Percentiles rank a stretch among this genome's conserved stretches.
Evolutionary conservation across 2,329 filamentous ascomycete species (phyloP).

Genomic region (Alternaria longipes): DNA sequence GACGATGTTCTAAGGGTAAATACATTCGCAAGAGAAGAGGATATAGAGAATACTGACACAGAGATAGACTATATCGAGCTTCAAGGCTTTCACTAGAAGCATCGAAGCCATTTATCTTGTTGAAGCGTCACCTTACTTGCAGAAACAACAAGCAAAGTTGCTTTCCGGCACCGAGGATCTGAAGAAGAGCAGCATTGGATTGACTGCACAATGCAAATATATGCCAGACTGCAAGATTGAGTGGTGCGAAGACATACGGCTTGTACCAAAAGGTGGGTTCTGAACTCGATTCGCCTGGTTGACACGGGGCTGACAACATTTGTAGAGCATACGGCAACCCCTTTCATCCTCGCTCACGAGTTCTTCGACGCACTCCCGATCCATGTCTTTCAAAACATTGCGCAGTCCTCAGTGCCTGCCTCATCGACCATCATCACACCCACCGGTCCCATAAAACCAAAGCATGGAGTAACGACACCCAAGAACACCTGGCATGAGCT

Average conservation of each 20-base stretch:
- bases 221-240: slow-evolving; percentile 73
- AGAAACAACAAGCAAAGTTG: slow-evolving; percentile 78
- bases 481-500: slow-evolving; percentile 56
- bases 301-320: slow-evolving; percentile 23
- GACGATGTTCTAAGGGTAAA: slow-evolving; percentile 90
- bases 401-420: slow-evolving; percentile 51
- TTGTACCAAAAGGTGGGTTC: slow-evolving; percentile 73
- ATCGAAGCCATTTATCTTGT: slow-evolving; percentile 93
- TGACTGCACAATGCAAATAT: slow-evolving; percentile 79
- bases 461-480: slow-evolving; percentile 47
- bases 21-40: neutral
- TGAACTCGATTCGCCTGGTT: slow-evolving; percentile 10
- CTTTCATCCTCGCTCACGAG: slow-evolving; percentile 95
- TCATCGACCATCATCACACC: slow-evolving; percentile 58
- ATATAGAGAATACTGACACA: slow-evolving; percentile 19
- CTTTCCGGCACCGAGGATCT: slow-evolving; percentile 79
- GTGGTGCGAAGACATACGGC: slow-evolving; percentile 89
- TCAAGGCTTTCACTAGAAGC: slow-evolving; percentile 77
- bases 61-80: slow-evolving; percentile 79
- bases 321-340: slow-evolving; percentile 72
- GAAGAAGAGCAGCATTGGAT: slow-evolving; percentile 76
- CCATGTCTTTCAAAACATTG: slow-evolving; percentile 86
- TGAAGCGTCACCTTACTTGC: slow-evolving; percentile 85
- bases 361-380: slow-evolving; percentile 99
- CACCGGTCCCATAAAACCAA: slow-evolving; percentile 58